phyloP scores from a whole-genome alignment of 2,329 filamentous ascomycete genomes.

The Pseudogymnoascus sp. region DNA sequence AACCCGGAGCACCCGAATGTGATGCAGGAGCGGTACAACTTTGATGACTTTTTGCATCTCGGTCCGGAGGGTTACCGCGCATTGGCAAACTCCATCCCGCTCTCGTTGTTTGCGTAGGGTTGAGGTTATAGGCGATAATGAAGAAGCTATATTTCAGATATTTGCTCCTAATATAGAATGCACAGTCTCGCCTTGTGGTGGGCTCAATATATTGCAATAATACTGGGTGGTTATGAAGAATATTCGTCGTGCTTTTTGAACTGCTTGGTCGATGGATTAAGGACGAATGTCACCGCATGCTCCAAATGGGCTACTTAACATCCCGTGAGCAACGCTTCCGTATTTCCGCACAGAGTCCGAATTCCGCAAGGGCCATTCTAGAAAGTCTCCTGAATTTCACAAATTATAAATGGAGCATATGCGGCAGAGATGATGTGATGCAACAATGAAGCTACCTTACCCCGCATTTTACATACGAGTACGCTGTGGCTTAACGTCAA shows the following conservation, averaged over 20 bases:
- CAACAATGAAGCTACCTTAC: background rate
- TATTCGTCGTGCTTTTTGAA: background rate
- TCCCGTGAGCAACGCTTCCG: no score
- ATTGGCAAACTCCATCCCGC: constrained; percentile 46
- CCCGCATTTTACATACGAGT: background rate
- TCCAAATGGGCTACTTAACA: background rate
- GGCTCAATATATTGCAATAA: background rate
- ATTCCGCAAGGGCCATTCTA: background rate
- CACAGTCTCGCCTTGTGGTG: background rate
- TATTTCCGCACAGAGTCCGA: background rate
- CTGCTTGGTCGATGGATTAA: background rate
- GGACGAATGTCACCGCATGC: background rate
- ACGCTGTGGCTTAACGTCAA: background rate
- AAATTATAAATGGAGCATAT: background rate
- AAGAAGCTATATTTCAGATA: background rate
- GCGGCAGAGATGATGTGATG: background rate
- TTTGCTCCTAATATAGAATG: background rate
- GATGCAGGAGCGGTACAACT: constrained; percentile 41
- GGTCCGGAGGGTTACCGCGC: constrained; percentile 46
- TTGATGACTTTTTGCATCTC: constrained; percentile 53
- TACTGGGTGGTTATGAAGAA: background rate
- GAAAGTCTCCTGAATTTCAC: background rate
- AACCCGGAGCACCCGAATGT: constrained; percentile 38
- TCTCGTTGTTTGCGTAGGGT: constrained; percentile 37
- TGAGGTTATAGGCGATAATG: background rate